Base-by-base conservation (phyloP, 2,329 filamentous ascomycete species). In the Ascochyta fabae region DNA sequence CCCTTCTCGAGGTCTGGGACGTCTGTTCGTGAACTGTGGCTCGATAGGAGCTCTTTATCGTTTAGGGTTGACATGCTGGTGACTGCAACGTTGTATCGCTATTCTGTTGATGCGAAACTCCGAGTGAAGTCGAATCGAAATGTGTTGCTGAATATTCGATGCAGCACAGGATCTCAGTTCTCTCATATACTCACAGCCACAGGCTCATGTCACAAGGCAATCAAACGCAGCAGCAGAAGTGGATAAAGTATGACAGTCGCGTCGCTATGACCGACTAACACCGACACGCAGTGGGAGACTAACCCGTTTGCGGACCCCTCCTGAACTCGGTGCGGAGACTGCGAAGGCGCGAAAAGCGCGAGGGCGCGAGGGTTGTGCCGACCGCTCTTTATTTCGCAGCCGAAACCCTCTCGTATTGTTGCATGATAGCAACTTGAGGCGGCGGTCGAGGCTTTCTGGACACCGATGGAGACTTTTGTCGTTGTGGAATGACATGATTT, bases 1-100 rank as follows among this genome's bases (percentile, higher is more conserved):
- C 61, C 66, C 38, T 66, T 67, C 34, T 67, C 66, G 4, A 61
- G 40, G 16, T 67, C 62, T n/a, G 34, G 53, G 4, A 55, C 35
- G 10, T 59, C 54, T 22, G 59, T 60, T 5, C 65, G 66, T 15
- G 65, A 70, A 44, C 65, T 71, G 29, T 58, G 65, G 38, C 58
- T 65, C n/a, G 67, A 68, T 33, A 54, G 59, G 19, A 36, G 43
- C 29, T 58, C 63, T 34, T 59, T 61, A 13, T 64, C 56, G 19
- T 60, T 53, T 33, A 41, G 46, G 24, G 52, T 40, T 19, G 61
- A 62, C 69, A 73, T 72, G 9, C 35, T 53, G 55, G 39, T 40
- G 19, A 7, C 5, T 44, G 33, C 23, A 35, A 45, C 33, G 19
- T 3, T 22, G 34, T 41, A n/a, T 40, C 10, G 31, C 27, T 16